Conservation (phyloP, 805 yeast genomes). For the Sungouiozyma ichnusensis region DNA sequence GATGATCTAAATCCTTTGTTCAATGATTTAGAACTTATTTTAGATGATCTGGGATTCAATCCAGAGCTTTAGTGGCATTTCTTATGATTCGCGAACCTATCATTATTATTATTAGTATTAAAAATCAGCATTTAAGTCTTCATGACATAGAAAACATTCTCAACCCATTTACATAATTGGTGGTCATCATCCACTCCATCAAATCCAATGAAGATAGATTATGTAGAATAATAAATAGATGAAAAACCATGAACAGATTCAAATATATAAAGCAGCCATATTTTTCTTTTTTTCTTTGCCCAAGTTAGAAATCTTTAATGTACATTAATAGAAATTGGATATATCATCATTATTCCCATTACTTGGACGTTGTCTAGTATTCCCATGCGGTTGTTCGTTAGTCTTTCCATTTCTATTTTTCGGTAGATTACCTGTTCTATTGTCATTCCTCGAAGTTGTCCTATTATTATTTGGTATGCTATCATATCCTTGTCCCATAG, state of each 20-base stretch:
- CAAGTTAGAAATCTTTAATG: not conserved
- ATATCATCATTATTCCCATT: not conserved
- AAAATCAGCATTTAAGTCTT: not conserved
- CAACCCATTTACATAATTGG: not conserved
- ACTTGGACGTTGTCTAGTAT: not conserved
- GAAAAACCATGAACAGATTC: not conserved
- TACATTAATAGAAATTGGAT: not conserved
- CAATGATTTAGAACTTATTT: not conserved
- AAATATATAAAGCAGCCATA: not conserved
- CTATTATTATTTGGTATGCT: not conserved
- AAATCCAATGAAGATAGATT: not conserved
- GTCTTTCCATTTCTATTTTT: not conserved
- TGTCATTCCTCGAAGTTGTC: no score
- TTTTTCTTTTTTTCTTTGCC: not conserved
- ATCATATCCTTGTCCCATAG: not conserved
- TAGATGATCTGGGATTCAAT: not conserved
- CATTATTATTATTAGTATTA: no score
- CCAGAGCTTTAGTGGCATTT: not conserved
- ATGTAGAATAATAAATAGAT: not conserved
- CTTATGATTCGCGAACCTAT: no score
- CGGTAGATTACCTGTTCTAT: not conserved
- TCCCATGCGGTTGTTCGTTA: not conserved
- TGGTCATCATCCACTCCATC: not conserved
- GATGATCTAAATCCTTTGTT: not conserved
- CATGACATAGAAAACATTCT: not conserved